Conservation (phyloP, 768 basidiomycete genomes). For the Hygrocybe punicea region DNA sequence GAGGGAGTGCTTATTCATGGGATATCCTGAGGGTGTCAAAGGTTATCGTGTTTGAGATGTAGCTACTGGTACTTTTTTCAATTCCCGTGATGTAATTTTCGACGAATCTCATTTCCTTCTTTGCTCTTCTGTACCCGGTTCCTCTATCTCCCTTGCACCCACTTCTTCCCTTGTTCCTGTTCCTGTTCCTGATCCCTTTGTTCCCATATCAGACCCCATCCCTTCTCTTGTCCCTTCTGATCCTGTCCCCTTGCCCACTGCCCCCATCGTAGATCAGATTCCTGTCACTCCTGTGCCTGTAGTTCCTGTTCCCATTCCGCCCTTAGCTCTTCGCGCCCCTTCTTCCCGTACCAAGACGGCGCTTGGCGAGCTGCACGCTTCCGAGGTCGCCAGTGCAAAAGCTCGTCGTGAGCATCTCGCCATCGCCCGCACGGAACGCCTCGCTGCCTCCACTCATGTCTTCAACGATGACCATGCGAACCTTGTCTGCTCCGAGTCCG, state of each 20-base stretch:
- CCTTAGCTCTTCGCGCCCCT: no score
- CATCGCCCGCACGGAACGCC: no score
- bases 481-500: not conserved
- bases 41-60: conserved; percentile 22
- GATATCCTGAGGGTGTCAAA: conserved; percentile 23
- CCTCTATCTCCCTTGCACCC: not conserved
- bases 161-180: not conserved
- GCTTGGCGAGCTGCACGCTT: no score
- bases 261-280: not conserved
- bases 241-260: not conserved
- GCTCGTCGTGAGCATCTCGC: no score
- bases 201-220: no score
- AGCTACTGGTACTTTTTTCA: not conserved
- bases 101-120: conserved; percentile 11
- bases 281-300: not conserved
- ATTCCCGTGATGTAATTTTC: conserved; percentile 30
- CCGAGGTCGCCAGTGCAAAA: no score
- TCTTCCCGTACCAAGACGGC: no score
- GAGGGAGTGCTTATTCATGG: conserved; percentile 22
- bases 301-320: not conserved
- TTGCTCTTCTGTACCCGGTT: not conserved
- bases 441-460: not conserved
- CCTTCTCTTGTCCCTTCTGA: no score
- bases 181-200: no score
- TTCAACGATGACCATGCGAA: not conserved